These are phyloP conservation scores for Omphalea diandra DNA, from an alignment of 441 rosid genomes.

Conservation along the genomic window DNA sequence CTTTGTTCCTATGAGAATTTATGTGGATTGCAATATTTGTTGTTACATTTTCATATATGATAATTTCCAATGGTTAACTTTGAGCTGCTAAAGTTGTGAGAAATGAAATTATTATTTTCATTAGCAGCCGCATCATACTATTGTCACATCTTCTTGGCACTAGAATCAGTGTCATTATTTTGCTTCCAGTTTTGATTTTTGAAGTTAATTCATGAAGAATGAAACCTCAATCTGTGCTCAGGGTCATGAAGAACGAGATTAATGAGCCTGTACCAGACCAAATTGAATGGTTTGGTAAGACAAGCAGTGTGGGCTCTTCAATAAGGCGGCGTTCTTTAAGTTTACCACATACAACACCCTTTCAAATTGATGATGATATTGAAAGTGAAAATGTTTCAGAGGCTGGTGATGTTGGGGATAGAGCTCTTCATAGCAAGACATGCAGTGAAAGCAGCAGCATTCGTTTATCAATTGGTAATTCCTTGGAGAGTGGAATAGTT, in stretches of 20 bases:
- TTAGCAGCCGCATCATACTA: neutral
- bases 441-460: conserved; percentile 45
- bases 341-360: conserved; percentile 30
- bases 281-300: conserved; percentile 39
- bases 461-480: conserved; percentile 41
- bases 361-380: conserved; percentile 39
- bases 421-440: conserved; percentile 56
- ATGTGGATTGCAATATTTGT: no score
- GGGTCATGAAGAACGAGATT: conserved; percentile 45
- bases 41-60: neutral
- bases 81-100: neutral
- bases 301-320: conserved; percentile 51
- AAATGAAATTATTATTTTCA: neutral
- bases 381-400: conserved; percentile 71
- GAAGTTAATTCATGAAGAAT: conserved; percentile 6
- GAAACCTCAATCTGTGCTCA: conserved; percentile 21
- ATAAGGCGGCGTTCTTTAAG: conserved; percentile 43
- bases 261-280: conserved; percentile 23
- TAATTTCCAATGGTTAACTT: conserved; percentile 15
- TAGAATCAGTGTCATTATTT: no score
- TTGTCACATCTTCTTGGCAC: conserved; percentile 6
- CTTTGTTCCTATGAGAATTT: no score
- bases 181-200: no score
- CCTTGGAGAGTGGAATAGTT: conserved; percentile 39
- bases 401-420: conserved; percentile 91